Percentiles rank a stretch among this genome's conserved stretches.
Conservation (phyloP, 495 filamentous ascomycete species). For the Neurospora discreta region DNA sequence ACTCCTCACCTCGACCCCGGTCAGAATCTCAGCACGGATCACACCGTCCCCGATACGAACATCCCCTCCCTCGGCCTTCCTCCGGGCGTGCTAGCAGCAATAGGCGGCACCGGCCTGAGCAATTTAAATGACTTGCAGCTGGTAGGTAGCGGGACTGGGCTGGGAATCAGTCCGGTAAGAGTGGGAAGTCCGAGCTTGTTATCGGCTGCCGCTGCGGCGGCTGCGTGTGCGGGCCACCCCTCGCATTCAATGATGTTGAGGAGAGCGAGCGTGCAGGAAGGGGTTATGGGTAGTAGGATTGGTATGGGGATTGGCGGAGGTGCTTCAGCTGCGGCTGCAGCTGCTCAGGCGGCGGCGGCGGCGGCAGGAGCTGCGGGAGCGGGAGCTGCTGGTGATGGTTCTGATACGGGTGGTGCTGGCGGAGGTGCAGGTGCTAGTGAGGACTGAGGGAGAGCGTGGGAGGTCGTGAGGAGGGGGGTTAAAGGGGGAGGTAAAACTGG, state of each 20-base stretch:
- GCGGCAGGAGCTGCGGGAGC: neutral
- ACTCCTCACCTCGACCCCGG: constrained; percentile 3
- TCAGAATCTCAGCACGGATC: neutral
- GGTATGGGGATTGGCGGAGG: neutral
- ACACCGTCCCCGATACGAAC: constrained; percentile 26
- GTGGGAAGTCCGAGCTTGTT: constrained; percentile 24
- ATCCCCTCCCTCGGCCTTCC: constrained; percentile 35
- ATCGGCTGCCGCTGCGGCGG: constrained; percentile 18
- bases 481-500: neutral
- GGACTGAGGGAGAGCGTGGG: neutral
- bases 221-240: neutral
- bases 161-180: constrained; percentile 15
- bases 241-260: constrained; percentile 19
- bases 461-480: neutral
- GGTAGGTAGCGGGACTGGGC: neutral
- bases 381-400: neutral
- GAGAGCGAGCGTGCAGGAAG: constrained; percentile 32
- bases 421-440: neutral
- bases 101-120: neutral
- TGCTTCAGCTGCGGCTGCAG: neutral
- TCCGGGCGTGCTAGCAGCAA: constrained; percentile 23
- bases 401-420: neutral
- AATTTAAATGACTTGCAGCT: neutral
- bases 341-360: neutral
- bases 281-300: constrained; percentile 8